Evolutionary conservation across 2,329 filamentous ascomycete species (phyloP), one percentile per base, ranked within the genome.

Genomic region (Monosporascus sp.): DNA sequence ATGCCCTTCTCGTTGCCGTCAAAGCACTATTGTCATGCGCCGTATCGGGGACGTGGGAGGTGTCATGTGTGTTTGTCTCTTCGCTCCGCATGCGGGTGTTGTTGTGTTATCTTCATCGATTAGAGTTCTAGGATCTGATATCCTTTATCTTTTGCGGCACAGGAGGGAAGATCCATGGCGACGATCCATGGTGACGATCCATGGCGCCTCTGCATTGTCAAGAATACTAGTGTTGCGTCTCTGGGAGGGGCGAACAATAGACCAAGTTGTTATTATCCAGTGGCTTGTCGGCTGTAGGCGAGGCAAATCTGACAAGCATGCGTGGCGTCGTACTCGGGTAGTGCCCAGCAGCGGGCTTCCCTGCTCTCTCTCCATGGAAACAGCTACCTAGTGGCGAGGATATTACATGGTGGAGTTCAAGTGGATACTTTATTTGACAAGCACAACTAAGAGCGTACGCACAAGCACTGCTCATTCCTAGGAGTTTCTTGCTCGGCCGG

Each of bases 371-470:
- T 20, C 38, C 38, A 7, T 41, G 38, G 24, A 46, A 15, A 31
- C 31, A 24, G 15, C 18, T 41, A 7, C 38, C 18, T 11, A 41
- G 17, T 18, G 38, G 38, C 14, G 31, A 11, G 31, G 31, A 35
- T 2, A 35, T 35, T 3, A 11, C 31, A 5, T 35, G 11, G 43
- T 46, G 43, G 43, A 46, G 43, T 27, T 27, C 22, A 22, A 46
- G 43, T 46, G 43, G 43, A 46, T 46, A 46, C 43, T 27, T 46
- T 46, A 46, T 31, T 46, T 46, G 43, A 46, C 25, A 46, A 46
- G 22, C 43, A 27, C 22, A 24, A 24, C 43, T 14, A 46, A 31
- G 24, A 46, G 15, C 31, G 7, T 46, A 24, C 25, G 31, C 31
- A 35, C 31, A 35, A 35, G 31, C 31, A 35, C 11, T 35, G 31